These are phyloP conservation scores for Malus hybrid DNA, from an alignment of 331 rosid species.

Conservation along the genomic window DNA sequence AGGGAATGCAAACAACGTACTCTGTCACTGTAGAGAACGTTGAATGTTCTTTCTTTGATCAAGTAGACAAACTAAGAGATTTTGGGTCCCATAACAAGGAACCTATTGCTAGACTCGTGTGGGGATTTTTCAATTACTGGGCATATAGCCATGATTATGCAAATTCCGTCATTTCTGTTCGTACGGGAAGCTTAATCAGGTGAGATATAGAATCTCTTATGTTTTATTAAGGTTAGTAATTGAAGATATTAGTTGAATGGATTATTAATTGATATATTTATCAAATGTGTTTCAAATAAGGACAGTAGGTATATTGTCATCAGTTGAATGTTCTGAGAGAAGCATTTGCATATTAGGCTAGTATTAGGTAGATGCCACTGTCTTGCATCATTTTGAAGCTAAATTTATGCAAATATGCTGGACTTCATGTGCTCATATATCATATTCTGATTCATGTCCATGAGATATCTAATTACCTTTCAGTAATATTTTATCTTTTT, in stretches of 20 bases:
- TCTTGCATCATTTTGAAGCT: not conserved
- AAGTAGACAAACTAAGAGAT: slow-evolving; percentile 53
- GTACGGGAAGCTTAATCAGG: slow-evolving; percentile 79
- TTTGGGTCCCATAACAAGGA: slow-evolving; percentile 73
- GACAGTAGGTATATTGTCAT: not conserved
- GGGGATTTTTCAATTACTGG: slow-evolving; percentile 96
- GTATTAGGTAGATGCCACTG: not conserved
- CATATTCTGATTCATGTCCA: not conserved
- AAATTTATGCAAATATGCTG: not conserved
- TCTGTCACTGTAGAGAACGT: slow-evolving; percentile 51
- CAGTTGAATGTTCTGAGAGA: not conserved
- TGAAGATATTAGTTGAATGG: not conserved
- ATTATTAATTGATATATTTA: not conserved
- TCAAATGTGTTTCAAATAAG: not conserved
- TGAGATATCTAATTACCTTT: too few species aligned
- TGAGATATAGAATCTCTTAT: slow-evolving; percentile 13
- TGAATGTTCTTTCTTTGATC: slow-evolving; percentile 74
- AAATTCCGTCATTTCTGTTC: slow-evolving; percentile 73
- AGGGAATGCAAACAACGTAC: slow-evolving; percentile 74
- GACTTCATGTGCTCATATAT: not conserved
- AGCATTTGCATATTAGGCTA: not conserved
- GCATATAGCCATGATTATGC: slow-evolving; percentile 90
- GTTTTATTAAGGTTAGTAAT: not conserved
- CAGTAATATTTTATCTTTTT: too few species aligned
- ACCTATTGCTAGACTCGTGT: slow-evolving; percentile 71